Conservation (phyloP, 805 yeast species). For the Starmerella davenportii region DNA sequence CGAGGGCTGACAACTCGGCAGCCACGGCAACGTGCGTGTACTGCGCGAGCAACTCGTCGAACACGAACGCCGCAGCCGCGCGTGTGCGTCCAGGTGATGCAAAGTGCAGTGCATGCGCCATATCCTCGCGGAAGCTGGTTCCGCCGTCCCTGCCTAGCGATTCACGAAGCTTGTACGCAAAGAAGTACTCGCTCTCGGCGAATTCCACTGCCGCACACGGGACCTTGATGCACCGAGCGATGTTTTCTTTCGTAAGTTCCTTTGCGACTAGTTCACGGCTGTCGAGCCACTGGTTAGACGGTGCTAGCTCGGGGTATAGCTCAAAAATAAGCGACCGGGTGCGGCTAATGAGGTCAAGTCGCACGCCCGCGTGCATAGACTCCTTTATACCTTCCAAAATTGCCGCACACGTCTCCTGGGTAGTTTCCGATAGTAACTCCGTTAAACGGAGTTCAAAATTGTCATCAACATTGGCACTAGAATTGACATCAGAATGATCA, state of each 20-base stretch:
- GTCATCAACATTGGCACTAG: no score
- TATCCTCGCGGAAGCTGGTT: conserved; percentile 4
- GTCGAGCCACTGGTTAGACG: not conserved
- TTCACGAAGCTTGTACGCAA: conserved; percentile 7
- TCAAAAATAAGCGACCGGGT: conserved; percentile 2
- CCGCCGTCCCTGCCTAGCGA: conserved; percentile 5
- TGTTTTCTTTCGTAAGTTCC: not conserved
- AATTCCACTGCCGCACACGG: not conserved
- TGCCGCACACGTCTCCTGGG: no score
- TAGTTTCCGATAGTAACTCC: no score
- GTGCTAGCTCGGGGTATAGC: conserved; percentile 2
- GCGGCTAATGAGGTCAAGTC: no score
- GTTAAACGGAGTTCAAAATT: no score
- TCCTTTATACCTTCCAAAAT: no score
- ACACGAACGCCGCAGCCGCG: conserved; percentile 5
- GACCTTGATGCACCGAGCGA: not conserved
- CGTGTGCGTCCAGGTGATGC: no score
- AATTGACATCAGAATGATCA: no score
- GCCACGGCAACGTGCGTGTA: no score
- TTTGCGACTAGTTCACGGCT: not conserved
- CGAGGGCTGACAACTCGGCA: no score
- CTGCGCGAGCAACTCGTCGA: not conserved
- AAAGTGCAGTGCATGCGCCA: conserved; percentile 5
- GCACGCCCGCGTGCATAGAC: no score
- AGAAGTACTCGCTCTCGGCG: conserved; percentile 4